Percentiles rank a stretch among this genome's conserved stretches.
Evolutionary conservation across 2,329 filamentous ascomycete genomes (phyloP).

Genomic region (Lachnellula cervina): DNA sequence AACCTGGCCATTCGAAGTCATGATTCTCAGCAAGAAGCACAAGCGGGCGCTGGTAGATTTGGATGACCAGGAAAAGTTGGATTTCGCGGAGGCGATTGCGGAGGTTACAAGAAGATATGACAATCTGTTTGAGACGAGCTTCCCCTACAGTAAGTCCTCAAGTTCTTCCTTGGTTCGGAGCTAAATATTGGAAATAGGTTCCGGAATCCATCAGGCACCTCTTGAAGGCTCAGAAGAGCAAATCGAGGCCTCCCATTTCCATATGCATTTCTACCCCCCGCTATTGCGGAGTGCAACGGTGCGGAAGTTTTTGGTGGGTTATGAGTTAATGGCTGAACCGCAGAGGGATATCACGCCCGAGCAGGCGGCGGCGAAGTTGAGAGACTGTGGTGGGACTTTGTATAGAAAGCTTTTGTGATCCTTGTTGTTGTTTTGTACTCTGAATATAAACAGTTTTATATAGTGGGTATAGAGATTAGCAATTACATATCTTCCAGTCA

Average conservation of each 20-base stretch:
- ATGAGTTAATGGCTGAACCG: conserved; percentile 95
- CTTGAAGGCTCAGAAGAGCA: conserved; percentile 77
- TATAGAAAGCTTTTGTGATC: conserved; percentile 60
- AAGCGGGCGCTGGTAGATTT: conserved; percentile 83
- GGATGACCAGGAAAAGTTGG: conserved; percentile 60
- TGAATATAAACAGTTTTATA: background rate
- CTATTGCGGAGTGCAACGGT: conserved; percentile 88
- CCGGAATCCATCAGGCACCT: conserved; percentile 93
- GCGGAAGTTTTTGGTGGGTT: conserved; percentile 92
- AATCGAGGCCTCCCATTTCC: conserved; percentile 81
- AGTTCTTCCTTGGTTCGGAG: background rate
- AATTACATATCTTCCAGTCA: background rate
- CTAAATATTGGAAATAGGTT: conserved; percentile 46
- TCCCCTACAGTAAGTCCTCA: conserved; percentile 73
- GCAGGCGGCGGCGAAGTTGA: conserved; percentile 77
- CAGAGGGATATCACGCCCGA: conserved; percentile 97
- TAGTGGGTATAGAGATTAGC: conserved; percentile 9
- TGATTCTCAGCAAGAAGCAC: conserved; percentile 81
- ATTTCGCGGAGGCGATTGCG: conserved; percentile 78
- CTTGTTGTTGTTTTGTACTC: background rate
- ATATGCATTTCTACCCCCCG: conserved; percentile 97
- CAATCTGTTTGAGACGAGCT: conserved; percentile 93
- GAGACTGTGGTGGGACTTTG: conserved; percentile 71
- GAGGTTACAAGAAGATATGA: conserved; percentile 91
- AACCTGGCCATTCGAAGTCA: conserved; percentile 92